These are phyloP conservation scores for Clarireedia hainanense DNA, from an alignment of 2,329 filamentous ascomycete species.

Conservation along the genomic window DNA sequence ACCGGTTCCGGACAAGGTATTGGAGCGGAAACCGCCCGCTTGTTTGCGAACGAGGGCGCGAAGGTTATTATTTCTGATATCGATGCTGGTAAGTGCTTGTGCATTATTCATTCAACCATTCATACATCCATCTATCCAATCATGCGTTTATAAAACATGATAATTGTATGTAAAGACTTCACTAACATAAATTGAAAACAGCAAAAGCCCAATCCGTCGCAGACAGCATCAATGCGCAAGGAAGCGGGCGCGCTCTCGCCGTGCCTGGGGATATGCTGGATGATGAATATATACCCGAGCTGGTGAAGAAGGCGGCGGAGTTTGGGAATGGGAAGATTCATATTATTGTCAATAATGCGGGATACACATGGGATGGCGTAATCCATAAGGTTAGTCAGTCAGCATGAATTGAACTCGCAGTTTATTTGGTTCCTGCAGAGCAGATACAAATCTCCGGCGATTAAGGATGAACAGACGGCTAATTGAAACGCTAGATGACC, in stretches of 20 bases:
- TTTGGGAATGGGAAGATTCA: constrained; percentile 86
- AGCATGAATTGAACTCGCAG: background rate
- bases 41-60: constrained; percentile 84
- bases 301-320: constrained; percentile 68
- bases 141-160: too few species aligned
- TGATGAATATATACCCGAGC: constrained; percentile 57
- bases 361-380: constrained; percentile 88
- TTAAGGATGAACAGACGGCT: background rate
- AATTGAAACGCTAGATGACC: constrained; percentile 47
- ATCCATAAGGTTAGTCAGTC: constrained; percentile 62
- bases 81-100: constrained; percentile 50
- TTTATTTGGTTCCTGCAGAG: background rate
- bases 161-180: too few species aligned
- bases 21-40: constrained; percentile 70
- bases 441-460: background rate
- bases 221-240: constrained; percentile 55
- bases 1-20: constrained; percentile 84
- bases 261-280: constrained; percentile 72
- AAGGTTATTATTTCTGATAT: constrained; percentile 81
- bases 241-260: constrained; percentile 57
- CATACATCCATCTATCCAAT: background rate
- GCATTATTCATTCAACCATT: constrained; percentile 6
- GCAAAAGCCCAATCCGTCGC: constrained; percentile 64
- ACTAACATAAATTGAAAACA: constrained; percentile 27
- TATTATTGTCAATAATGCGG: constrained; percentile 86